Evolutionary conservation across 2,329 filamentous ascomycete species (phyloP).

Genomic region (Aureobasidium lini): DNA sequence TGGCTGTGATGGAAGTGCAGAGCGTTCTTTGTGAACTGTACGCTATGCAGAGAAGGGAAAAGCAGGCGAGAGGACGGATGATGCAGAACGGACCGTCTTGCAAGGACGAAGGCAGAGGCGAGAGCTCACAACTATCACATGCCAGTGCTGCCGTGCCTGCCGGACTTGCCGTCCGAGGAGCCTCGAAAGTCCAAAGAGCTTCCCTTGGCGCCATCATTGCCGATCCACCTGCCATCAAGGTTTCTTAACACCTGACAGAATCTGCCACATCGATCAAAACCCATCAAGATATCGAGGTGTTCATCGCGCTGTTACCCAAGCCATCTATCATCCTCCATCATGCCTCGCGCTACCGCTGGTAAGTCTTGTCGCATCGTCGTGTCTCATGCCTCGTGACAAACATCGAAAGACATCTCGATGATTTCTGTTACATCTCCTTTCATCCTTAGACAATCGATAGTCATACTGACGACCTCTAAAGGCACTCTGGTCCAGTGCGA

Average conservation of each 20-base stretch:
- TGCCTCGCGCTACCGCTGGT: constrained; percentile 23
- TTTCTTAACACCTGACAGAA: not conserved
- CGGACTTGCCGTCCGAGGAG: not conserved
- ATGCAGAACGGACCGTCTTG: not conserved
- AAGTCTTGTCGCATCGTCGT: not conserved
- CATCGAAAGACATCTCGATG: too few relatives aligned
- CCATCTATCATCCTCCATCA: constrained; percentile 6
- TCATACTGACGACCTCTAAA: too few relatives aligned
- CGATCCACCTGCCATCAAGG: not conserved
- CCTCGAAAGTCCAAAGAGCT: not conserved
- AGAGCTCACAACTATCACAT: not conserved
- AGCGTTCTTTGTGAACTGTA: not conserved
- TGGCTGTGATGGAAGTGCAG: not conserved
- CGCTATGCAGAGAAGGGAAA: not conserved
- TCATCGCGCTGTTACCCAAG: not conserved
- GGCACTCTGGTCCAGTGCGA: constrained; percentile 75
- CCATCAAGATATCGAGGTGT: not conserved
- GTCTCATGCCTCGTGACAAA: too few relatives aligned
- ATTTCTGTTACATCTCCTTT: too few relatives aligned
- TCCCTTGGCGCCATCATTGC: not conserved
- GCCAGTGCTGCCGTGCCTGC: not conserved
- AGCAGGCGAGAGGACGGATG: not conserved
- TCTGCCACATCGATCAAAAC: not conserved
- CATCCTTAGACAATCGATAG: too few relatives aligned
- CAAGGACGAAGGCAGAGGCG: not conserved